phyloP scores from a whole-genome alignment of 495 filamentous ascomycete species.

The Pyrenula massariospora region DNA sequence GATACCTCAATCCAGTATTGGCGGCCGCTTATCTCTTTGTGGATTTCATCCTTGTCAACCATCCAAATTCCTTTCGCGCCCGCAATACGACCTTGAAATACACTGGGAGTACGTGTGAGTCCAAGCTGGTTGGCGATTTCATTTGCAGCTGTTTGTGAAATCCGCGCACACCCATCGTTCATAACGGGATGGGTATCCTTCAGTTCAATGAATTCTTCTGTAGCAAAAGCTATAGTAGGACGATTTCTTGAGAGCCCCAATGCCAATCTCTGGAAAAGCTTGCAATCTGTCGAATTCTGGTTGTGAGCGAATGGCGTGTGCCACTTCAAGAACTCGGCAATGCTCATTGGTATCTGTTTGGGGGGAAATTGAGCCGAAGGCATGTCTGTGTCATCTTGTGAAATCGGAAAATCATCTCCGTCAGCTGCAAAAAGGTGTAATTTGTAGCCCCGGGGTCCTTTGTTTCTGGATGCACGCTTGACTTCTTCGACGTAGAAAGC shows the following conservation, averaged over 20 bases:
- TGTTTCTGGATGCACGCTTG: slow-evolving; percentile 20
- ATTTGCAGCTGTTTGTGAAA: slow-evolving; percentile 52
- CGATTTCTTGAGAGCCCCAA: slow-evolving; percentile 32
- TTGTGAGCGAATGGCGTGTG: slow-evolving; percentile 33
- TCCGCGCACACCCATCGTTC: slow-evolving; percentile 72
- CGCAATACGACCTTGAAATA: slow-evolving; percentile 71
- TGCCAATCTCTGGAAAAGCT: slow-evolving; percentile 37
- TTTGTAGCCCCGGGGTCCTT: slow-evolving; percentile 18
- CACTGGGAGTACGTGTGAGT: slow-evolving; percentile 51
- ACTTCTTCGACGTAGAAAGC: slow-evolving; percentile 34
- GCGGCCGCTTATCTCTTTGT: slow-evolving; percentile 18
- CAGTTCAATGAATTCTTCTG: slow-evolving; percentile 25
- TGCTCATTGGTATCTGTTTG: slow-evolving; percentile 22
- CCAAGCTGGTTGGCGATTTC: slow-evolving; percentile 47
- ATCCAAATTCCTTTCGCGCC: slow-evolving; percentile 89
- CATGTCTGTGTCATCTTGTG: slow-evolving; percentile 1
- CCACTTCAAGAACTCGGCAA: slow-evolving; percentile 37
- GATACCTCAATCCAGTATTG: slow-evolving; percentile 67
- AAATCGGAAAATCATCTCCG: slow-evolving; percentile 28
- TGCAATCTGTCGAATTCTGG: slow-evolving; percentile 29
- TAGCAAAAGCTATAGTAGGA: slow-evolving; percentile 32
- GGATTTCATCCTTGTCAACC: slow-evolving; percentile 39
- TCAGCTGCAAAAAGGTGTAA: slow-evolving; percentile 44
- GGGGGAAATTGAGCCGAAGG: slow-evolving; percentile 14
- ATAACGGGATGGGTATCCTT: slow-evolving; percentile 38